Base-by-base conservation (phyloP, 495 filamentous ascomycete species). In the Penicillium odoratum region DNA sequence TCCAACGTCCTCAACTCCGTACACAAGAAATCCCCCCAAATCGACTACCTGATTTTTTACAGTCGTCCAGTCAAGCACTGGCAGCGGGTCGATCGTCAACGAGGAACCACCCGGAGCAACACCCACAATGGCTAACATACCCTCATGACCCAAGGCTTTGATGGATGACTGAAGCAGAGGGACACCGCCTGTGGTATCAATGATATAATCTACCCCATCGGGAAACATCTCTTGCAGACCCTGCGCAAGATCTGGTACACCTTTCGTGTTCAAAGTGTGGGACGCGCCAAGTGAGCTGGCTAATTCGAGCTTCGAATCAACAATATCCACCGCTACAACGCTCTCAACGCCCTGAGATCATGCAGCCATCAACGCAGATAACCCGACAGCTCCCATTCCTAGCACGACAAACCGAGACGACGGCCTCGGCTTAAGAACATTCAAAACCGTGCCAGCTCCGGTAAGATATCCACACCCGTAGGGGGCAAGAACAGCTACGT, bases 151-250 rank as follows among this genome's bases (percentile, higher is more conserved):
- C 51, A 79, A 40, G 0, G 64, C 61, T 5, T 74, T 64, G 13
- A 78, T 61, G 36, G 71, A 61, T 1, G 55, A 66, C 53, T 71
- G 47, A 8, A 78, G 60, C 40, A 77, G 56, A n/a, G 58, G 43
- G 7, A 65, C 60, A 8, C 74, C 67, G 3, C 76, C 77, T 0
- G 76, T 78, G 1, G 74, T 74, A 36, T 79, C 77, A 5, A 79
- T 53, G 5, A 77, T 73, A 29, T 75, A 59, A 61, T 74, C 59
- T 31, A 69, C 66, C 0, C 78, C 78, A 9, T 57, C 76, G 21
- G 33, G 8, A 11, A 36, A 36, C 7, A 36, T 11, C 13, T 11
- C 33, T 11, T 9, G 33, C 33, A 36, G 1, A 9, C 33, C 33
- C 33, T 13, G 3, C 1, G 33, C 33, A 11, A 36, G 33, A 9